Percentiles rank a stretch among this genome's conserved stretches.
phyloP scores from a whole-genome alignment of 2,329 filamentous ascomycete species.

The Talaromyces sp. region DNA sequence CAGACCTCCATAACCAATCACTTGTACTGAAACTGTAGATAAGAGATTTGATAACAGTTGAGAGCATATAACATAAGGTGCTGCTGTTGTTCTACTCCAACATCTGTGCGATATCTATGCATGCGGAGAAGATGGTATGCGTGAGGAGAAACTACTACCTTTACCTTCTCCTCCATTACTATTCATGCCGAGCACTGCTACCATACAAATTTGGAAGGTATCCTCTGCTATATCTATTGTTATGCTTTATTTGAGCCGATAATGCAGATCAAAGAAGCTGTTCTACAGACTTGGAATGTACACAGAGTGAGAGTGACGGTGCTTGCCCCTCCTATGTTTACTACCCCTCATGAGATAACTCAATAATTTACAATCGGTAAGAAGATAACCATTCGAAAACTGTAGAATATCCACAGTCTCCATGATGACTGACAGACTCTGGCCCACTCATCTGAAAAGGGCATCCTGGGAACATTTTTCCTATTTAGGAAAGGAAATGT shows the following conservation, averaged over 20 bases:
- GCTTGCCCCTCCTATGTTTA: not conserved
- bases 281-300: not conserved
- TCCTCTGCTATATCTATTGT: not conserved
- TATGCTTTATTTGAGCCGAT: not conserved
- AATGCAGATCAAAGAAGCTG: not conserved
- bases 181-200: not conserved
- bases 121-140: not conserved
- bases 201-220: not conserved
- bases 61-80: not conserved
- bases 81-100: not conserved
- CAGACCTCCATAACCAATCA: not conserved
- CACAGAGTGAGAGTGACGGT: not conserved
- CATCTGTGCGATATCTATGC: not conserved
- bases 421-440: not conserved
- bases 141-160: not conserved
- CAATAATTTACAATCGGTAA: not conserved
- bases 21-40: not conserved
- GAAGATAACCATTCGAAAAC: not conserved
- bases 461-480: constrained; percentile 16
- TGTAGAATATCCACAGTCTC: not conserved
- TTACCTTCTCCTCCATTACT: not conserved
- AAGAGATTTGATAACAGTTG: not conserved
- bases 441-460: not conserved
- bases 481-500: constrained; percentile 14
- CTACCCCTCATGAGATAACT: not conserved